Percentiles rank a stretch among this genome's conserved stretches.
phyloP scores from a whole-genome alignment of 2,329 filamentous ascomycete genomes.

The Exophiala bonariae region DNA sequence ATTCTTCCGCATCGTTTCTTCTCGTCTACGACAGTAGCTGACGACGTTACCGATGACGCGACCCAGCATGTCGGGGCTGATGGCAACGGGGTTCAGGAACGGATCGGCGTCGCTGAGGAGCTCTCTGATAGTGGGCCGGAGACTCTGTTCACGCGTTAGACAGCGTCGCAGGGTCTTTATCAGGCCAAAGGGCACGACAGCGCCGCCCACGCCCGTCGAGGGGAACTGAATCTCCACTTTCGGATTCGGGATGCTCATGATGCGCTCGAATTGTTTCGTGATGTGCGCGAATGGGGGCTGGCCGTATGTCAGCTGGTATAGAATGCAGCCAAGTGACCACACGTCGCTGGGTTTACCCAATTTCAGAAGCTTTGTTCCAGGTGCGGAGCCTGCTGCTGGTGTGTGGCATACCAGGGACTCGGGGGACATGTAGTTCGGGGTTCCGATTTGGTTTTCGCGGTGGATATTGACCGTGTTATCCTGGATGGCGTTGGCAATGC shows the following conservation, averaged over 20 bases:
- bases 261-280: slow-evolving; percentile 78
- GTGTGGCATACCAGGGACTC: slow-evolving; percentile 91
- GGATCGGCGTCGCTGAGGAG: slow-evolving; percentile 57
- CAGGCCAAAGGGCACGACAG: slow-evolving; percentile 55
- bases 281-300: slow-evolving; percentile 94
- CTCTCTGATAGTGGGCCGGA: slow-evolving; percentile 58
- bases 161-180: slow-evolving; percentile 58
- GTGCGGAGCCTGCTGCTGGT: slow-evolving; percentile 53
- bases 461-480: slow-evolving; percentile 98
- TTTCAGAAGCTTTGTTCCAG: slow-evolving; percentile 76
- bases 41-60: slow-evolving; percentile 62
- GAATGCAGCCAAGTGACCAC: slow-evolving; percentile 93
- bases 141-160: slow-evolving; percentile 57
- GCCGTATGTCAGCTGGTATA: slow-evolving; percentile 99
- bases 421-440: slow-evolving; percentile 98
- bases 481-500: slow-evolving; percentile 96
- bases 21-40: slow-evolving; percentile 51
- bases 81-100: slow-evolving; percentile 59
- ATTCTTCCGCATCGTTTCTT: slow-evolving; percentile 24
- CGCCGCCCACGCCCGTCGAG: slow-evolving; percentile 45
- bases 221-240: slow-evolving; percentile 50
- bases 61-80: slow-evolving; percentile 59
- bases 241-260: slow-evolving; percentile 56
- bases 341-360: slow-evolving; percentile 94
- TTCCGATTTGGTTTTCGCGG: slow-evolving; percentile 91